Percentiles rank a stretch among this genome's conserved stretches.
These are phyloP conservation scores for Spathaspora hagerdaliae DNA, from an alignment of 805 yeast genomes.

Conservation along the genomic window DNA sequence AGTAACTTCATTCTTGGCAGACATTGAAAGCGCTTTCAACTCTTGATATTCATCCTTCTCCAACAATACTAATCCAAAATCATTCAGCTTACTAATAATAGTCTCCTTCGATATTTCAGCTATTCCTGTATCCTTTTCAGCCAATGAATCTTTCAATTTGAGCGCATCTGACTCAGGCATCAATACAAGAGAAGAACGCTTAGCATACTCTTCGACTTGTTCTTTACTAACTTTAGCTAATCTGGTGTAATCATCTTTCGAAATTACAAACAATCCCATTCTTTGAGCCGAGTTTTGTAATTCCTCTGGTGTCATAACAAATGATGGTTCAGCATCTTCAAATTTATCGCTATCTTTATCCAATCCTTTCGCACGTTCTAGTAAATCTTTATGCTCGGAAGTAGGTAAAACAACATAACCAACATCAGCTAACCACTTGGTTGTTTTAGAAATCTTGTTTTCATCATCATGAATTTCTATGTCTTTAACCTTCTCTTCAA, in stretches of 20 bases:
- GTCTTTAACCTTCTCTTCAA: not conserved
- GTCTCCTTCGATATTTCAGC: slow-evolving; percentile 17
- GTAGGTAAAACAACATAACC: slow-evolving; percentile 38
- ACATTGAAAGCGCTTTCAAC: slow-evolving; percentile 14
- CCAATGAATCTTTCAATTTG: slow-evolving; percentile 20
- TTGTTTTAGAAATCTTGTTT: not conserved
- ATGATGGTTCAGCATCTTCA: slow-evolving; percentile 24
- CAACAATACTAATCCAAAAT: slow-evolving; percentile 28
- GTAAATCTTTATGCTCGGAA: slow-evolving; percentile 9
- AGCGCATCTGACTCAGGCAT: slow-evolving; percentile 25
- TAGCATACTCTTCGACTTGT: slow-evolving; percentile 18
- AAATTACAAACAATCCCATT: slow-evolving; percentile 21
- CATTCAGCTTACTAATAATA: slow-evolving; percentile 21
- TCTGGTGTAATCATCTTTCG: slow-evolving; percentile 15
- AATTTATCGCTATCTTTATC: slow-evolving; percentile 7
- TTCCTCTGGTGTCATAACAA: slow-evolving; percentile 23
- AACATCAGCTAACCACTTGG: slow-evolving; percentile 7
- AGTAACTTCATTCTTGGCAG: slow-evolving; percentile 22
- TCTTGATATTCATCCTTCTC: slow-evolving; percentile 25
- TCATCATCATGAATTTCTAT: not conserved
- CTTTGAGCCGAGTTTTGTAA: slow-evolving; percentile 20
- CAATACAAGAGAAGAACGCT: slow-evolving; percentile 14
- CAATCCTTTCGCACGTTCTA: not conserved
- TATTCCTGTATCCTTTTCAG: slow-evolving; percentile 19
- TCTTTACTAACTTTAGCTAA: slow-evolving; percentile 13